Conservation (phyloP, 176 grass and related monocot species). For the Tillandsia leiboldiana region DNA sequence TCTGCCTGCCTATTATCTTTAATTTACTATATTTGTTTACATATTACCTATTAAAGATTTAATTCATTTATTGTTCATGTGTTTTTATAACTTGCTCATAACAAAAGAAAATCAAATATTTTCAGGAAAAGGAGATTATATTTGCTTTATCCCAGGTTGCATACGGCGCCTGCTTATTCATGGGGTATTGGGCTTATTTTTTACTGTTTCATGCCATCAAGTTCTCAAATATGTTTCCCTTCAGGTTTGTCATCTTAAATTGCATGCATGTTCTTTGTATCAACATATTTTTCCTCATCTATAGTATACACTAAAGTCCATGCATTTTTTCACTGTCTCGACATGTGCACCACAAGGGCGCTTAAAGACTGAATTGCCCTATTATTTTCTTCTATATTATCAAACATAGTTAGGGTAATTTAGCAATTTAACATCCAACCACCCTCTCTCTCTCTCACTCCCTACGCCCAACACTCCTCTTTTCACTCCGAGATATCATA, state of each 20-base stretch:
- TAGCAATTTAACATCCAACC: no score
- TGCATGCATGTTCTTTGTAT: conserved; percentile 8
- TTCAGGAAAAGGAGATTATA: conserved; percentile 69
- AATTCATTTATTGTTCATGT: conserved; percentile 5
- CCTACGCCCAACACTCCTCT: no score
- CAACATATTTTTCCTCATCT: not conserved
- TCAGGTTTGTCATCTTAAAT: conserved; percentile 43
- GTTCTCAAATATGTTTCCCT: conserved; percentile 46
- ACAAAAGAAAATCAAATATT: conserved; percentile 18
- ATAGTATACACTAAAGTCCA: not conserved
- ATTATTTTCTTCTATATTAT: no score
- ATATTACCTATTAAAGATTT: conserved; percentile 9
- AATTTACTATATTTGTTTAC: not conserved
- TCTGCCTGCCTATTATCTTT: conserved; percentile 15
- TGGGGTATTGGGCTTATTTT: conserved; percentile 92
- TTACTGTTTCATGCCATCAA: conserved; percentile 37
- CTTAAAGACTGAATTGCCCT: no score
- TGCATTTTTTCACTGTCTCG: not conserved
- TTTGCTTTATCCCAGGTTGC: conserved; percentile 86
- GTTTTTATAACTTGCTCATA: conserved; percentile 15
- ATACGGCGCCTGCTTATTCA: conserved; percentile 56
- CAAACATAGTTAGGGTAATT: no score
- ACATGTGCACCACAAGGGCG: no score
- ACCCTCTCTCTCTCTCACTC: no score
- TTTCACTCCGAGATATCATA: no score